Evolutionary conservation across 192 early-diverging fungal species (phyloP).

Genomic region (Allomyces javanicus): DNA sequence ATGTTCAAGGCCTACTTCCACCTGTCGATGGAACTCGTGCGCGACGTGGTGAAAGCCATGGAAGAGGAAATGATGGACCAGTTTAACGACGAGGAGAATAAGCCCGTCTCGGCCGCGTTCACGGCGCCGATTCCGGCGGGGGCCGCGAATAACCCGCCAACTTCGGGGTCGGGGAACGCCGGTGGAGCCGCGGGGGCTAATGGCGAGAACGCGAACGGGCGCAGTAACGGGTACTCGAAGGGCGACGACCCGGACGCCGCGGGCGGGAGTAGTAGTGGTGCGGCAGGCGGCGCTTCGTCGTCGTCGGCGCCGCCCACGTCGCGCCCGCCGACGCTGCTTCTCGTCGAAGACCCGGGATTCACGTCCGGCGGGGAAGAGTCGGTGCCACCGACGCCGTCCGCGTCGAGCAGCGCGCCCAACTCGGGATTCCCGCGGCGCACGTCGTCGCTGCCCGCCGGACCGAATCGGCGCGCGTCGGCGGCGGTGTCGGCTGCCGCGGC

Average conservation of each 20-base stretch:
- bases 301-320: background rate
- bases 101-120: constrained; percentile 80
- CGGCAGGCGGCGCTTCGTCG: background rate
- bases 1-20: constrained; percentile 90
- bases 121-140: constrained; percentile 50
- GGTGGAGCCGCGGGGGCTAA: constrained; percentile 8
- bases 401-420: constrained; percentile 11
- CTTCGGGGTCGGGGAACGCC: constrained; percentile 3
- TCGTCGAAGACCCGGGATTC: background rate
- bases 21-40: constrained; percentile 69
- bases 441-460: constrained; percentile 1
- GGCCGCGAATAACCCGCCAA: constrained; percentile 1
- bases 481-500: constrained; percentile 2
- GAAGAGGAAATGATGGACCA: constrained; percentile 74
- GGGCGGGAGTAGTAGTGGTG: constrained; percentile 4
- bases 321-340: background rate
- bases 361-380: background rate
- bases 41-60: constrained; percentile 69
- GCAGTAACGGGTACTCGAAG: background rate
- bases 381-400: constrained; percentile 2
- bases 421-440: constrained; percentile 4
- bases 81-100: constrained; percentile 54
- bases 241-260: constrained; percentile 1
- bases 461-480: constrained; percentile 6
- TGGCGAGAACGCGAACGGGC: background rate